Percentiles rank a stretch among this genome's conserved stretches.
Conservation (phyloP, 257 asterid species). For the Euphrasia confusa region DNA sequence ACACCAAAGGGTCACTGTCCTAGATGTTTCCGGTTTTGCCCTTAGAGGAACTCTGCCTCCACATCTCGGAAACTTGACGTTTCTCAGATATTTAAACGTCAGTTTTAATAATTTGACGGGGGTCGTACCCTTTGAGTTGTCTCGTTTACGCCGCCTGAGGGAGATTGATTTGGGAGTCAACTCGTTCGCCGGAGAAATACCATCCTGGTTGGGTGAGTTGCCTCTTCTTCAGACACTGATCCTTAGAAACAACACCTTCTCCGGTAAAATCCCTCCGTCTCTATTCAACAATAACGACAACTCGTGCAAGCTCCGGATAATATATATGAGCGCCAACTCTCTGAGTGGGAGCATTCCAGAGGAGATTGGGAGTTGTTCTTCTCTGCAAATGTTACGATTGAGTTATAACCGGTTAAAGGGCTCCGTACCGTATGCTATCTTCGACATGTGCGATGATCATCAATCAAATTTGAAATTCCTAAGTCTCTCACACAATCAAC, state of each 20-base stretch:
- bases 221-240: conserved; percentile 10
- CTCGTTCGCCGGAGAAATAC: conserved; percentile 22
- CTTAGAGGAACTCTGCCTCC: conserved; percentile 25
- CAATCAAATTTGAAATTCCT: too few relatives aligned
- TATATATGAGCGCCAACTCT: too few relatives aligned
- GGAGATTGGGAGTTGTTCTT: not conserved
- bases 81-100: conserved; percentile 17
- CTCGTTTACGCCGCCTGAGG: not conserved
- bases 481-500: conserved; percentile 2
- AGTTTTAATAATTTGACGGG: conserved; percentile 21
- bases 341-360: not conserved
- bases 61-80: conserved; percentile 27
- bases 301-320: too few relatives aligned
- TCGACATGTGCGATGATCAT: too few relatives aligned
- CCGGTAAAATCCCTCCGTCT: not conserved
- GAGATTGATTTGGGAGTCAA: not conserved
- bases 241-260: conserved; percentile 4
- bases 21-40: conserved; percentile 24
- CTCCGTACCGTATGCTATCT: not conserved
- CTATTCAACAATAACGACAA: too few relatives aligned
- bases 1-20: conserved; percentile 26
- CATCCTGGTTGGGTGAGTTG: conserved; percentile 10
- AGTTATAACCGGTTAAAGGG: not conserved
- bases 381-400: not conserved
- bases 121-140: conserved; percentile 2